Evolutionary conservation across 257 asterid genomes (phyloP), one percentile per base, ranked within the genome.

Genomic region (Solanum corneliomulleri): DNA sequence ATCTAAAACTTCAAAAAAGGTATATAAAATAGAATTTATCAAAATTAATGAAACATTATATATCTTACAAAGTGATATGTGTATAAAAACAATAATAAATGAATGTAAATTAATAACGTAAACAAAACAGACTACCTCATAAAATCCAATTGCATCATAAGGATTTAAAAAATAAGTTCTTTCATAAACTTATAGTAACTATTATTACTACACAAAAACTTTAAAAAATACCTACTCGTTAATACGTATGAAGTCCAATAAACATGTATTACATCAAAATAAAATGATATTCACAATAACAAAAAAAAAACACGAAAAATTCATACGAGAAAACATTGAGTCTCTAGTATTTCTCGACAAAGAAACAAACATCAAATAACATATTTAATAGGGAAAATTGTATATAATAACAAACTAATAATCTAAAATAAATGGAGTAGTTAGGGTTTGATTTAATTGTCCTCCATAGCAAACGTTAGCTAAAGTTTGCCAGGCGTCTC

Each of bases 61-160:
- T 6, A 29, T 68, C 2, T 27, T 8, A 68, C 13, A 15, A 29
- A 68, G 11, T 68, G 39, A 1, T 27, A 27, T 2, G 5, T 25
- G 4, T 25, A 33, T 2, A 62, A 62, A 62, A 62, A 6, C 15
- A 25, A 11, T 6, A n/a, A 64, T 1, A 66, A 25, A 7, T 12
- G 4, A 66, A 25, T 25, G 7, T 3, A 2, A 0, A 6, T 66
- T 12, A 13, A 66, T 27, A 20, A 6, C 15, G 0, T 31, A 0
- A 10, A 27, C 74, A 66, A 66, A 66, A 25, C 0, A 11, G 37
- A 25, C 37, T 12, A 60, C 20, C 35, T 66, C 0, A 3, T 12
- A 20, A 25, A 11, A 66, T 6, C 20, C 35, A 66, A 25, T 11
- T 25, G 35, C 37, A 66, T 25, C 35, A 25, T 0, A 66, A 13